Conservation (phyloP, 1,139 yeast species). For the Sugiyamaella pinicola region DNA sequence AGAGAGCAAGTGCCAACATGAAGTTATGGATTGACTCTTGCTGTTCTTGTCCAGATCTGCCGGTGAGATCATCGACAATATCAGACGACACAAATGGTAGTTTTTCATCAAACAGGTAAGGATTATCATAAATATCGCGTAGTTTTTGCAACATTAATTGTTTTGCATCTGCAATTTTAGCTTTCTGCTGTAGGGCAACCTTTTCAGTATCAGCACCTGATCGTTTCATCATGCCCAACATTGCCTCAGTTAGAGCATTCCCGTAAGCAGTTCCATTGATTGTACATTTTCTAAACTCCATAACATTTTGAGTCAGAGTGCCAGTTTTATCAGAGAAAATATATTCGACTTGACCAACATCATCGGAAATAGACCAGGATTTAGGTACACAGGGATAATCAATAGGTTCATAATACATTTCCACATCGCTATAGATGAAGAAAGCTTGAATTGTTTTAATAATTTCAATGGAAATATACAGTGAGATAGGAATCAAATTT, state of each 20-base stretch:
- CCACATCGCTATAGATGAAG: conserved; percentile 81
- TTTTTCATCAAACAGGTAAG: conserved; percentile 60
- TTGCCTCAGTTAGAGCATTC: conserved; percentile 92
- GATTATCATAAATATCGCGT: conserved; percentile 50
- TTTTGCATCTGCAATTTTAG: conserved; percentile 60
- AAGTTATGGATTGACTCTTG: conserved; percentile 61
- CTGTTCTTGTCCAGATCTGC: conserved; percentile 55
- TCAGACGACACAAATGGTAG: conserved; percentile 81
- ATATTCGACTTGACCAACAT: conserved; percentile 93
- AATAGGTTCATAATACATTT: conserved; percentile 78
- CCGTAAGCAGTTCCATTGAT: conserved; percentile 87
- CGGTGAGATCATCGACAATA: conserved; percentile 53
- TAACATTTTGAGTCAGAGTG: conserved; percentile 91
- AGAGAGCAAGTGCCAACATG: conserved; percentile 79
- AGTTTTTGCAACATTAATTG: conserved; percentile 63
- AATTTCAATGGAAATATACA: conserved; percentile 89
- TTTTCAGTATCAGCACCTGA: conserved; percentile 73
- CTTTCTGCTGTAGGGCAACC: conserved; percentile 33
- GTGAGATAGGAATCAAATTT: conserved; percentile 87
- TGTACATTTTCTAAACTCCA: conserved; percentile 94
- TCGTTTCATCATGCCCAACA: conserved; percentile 87
- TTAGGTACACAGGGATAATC: conserved; percentile 97
- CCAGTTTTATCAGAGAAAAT: conserved; percentile 97
- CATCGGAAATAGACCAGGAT: conserved; percentile 98
- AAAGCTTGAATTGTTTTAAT: conserved; percentile 90